These are phyloP conservation scores for Otatea glauca DNA, from an alignment of 176 grass and related monocot species.

Conservation along the genomic window DNA sequence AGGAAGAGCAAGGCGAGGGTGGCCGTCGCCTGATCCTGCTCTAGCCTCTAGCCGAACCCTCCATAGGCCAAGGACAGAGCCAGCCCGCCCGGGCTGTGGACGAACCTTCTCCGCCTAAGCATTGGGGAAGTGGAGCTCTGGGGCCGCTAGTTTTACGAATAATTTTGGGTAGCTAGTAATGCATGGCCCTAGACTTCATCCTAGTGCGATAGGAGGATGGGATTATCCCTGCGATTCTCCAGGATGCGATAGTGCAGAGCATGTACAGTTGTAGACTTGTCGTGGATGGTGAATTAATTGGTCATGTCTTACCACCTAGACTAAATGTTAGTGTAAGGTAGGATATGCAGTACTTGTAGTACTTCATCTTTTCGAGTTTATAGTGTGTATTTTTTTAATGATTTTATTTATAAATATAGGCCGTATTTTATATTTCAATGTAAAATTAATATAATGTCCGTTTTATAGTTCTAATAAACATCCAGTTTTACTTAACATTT, in stretches of 20 bases:
- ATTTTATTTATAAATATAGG: no score
- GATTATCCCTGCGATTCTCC: not conserved
- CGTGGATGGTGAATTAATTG: not conserved
- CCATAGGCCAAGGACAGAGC: slow-evolving; percentile 59
- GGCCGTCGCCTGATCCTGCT: not conserved
- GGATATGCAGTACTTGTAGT: no score
- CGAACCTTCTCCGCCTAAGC: slow-evolving; percentile 26
- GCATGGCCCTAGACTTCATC: not conserved
- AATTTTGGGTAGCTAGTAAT: not conserved
- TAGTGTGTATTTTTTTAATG: no score
- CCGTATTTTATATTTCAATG: no score
- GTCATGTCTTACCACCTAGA: no score
- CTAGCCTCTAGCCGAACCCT: not conserved
- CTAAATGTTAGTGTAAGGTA: no score
- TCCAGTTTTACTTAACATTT: no score
- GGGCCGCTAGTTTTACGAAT: not conserved
- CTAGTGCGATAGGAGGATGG: not conserved
- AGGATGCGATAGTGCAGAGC: not conserved
- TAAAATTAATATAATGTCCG: no score
- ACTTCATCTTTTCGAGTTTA: no score
- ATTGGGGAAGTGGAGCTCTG: slow-evolving; percentile 13
- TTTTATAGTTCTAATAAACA: no score
- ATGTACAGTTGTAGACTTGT: no score
- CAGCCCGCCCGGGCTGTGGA: not conserved
- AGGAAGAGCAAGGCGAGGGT: slow-evolving; percentile 10